A percentile compares a stretch with the other conserved stretches of the same genome.
These are phyloP conservation scores for Trichomonas vaginalis DNA, from an alignment of 208 protist genomes.

Conservation along the genomic window DNA sequence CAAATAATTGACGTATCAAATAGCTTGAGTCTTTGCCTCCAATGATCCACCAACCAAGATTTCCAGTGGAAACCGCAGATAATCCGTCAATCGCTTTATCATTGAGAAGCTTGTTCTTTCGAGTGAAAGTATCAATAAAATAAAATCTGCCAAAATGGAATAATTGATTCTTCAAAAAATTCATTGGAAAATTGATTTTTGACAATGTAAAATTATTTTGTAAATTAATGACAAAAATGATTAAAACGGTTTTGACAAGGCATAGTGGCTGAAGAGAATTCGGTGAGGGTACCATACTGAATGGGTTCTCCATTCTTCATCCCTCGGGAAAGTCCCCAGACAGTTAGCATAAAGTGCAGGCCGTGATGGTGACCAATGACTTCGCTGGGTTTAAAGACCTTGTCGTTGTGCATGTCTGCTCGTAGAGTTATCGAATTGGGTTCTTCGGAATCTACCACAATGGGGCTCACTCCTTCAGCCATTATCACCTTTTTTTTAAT, in stretches of 20 bases:
- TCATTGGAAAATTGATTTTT: too few species aligned
- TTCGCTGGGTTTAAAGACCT: background rate
- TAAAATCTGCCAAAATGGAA: too few species aligned
- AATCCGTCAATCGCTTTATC: background rate
- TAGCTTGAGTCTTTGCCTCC: background rate
- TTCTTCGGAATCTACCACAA: background rate
- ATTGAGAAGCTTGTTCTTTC: background rate
- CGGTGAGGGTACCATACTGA: constrained; percentile 12
- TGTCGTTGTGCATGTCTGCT: background rate
- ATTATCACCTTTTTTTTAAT: background rate
- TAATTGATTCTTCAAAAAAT: too few species aligned
- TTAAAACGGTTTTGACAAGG: too few species aligned
- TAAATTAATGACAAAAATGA: too few species aligned
- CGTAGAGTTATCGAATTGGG: constrained; percentile 16
- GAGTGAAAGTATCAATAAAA: background rate
- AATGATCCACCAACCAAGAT: background rate
- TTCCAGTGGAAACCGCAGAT: too few species aligned
- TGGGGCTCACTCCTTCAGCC: constrained; percentile 10
- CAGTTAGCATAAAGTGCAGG: background rate
- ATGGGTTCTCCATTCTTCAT: background rate
- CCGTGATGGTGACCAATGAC: background rate
- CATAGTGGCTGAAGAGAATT: background rate
- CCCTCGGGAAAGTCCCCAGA: background rate
- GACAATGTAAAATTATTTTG: too few species aligned
- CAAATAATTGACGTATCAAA: background rate